phyloP scores from a whole-genome alignment of 768 basidiomycete species.

The Suillus discolor region DNA sequence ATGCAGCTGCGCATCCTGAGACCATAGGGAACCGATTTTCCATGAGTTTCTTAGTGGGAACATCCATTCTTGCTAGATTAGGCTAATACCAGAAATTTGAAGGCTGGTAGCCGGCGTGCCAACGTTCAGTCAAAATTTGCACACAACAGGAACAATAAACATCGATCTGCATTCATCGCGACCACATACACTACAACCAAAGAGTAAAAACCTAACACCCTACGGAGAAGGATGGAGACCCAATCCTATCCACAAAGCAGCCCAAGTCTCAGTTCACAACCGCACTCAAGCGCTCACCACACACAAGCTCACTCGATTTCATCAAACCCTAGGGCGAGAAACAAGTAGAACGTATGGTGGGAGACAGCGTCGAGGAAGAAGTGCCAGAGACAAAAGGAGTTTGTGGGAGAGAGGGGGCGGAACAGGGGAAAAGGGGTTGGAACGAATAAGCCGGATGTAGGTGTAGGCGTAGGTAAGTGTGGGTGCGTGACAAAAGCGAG shows the following conservation, averaged over 20 bases:
- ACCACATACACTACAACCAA: not conserved
- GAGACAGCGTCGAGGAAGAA: constrained; percentile 32
- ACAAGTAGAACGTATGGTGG: constrained; percentile 29
- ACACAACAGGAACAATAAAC: constrained; percentile 12
- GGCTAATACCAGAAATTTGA: too few relatives aligned
- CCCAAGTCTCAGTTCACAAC: constrained; percentile 8
- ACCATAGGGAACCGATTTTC: not conserved
- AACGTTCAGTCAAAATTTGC: not conserved
- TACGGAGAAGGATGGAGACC: not conserved
- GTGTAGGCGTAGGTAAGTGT: not conserved
- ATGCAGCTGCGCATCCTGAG: not conserved
- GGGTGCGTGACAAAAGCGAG: constrained; percentile 6
- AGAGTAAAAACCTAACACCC: constrained; percentile 2
- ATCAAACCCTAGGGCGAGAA: constrained; percentile 53
- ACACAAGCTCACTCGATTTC: constrained; percentile 37
- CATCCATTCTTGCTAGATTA: too few relatives aligned
- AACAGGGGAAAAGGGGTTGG: constrained; percentile 22
- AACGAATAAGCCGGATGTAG: constrained; percentile 8
- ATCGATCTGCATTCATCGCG: constrained; percentile 13
- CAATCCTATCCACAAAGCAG: constrained; percentile 11
- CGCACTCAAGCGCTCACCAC: constrained; percentile 48
- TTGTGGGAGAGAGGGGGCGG: constrained; percentile 24
- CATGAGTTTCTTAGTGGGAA: not conserved
- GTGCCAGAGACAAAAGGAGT: constrained; percentile 4
- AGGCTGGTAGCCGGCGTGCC: too few relatives aligned